These are phyloP conservation scores for Aureobasidium melanogenum DNA, from an alignment of 2,329 filamentous ascomycete species.

Conservation along the genomic window DNA sequence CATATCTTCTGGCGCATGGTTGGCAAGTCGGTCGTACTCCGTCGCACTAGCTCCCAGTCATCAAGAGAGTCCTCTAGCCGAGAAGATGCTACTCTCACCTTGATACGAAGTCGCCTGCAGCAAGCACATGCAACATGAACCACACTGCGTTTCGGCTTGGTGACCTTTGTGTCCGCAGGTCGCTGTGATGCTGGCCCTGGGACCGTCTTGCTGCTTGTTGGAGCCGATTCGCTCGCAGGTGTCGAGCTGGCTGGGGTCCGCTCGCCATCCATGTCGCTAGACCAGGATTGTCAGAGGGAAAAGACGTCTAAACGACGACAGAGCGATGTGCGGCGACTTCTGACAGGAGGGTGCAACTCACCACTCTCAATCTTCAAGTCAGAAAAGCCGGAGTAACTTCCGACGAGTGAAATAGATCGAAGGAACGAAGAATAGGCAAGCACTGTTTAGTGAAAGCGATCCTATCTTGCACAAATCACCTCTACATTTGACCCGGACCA, in stretches of 20 bases:
- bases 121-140: constrained; percentile 8
- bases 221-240: background rate
- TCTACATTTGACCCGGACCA: background rate
- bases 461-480: background rate
- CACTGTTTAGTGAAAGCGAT: background rate
- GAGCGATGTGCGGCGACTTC: background rate
- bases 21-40: constrained; percentile 2
- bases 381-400: background rate
- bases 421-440: background rate
- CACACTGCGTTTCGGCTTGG: constrained; percentile 1
- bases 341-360: background rate
- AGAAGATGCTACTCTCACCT: background rate
- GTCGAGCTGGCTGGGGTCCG: background rate
- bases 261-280: background rate
- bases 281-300: too few species aligned
- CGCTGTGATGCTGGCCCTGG: background rate
- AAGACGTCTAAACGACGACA: background rate
- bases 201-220: background rate
- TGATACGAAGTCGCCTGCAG: constrained; percentile 8
- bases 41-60: background rate
- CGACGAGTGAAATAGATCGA: background rate
- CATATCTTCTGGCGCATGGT: background rate
- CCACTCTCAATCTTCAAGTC: background rate
- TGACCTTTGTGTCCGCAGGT: background rate
- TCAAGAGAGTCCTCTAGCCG: background rate